Evolutionary conservation across 371 early-diverging fungal species (phyloP), one percentile per base, ranked within the genome.

Genomic region (Astathelohania contejeani): DNA sequence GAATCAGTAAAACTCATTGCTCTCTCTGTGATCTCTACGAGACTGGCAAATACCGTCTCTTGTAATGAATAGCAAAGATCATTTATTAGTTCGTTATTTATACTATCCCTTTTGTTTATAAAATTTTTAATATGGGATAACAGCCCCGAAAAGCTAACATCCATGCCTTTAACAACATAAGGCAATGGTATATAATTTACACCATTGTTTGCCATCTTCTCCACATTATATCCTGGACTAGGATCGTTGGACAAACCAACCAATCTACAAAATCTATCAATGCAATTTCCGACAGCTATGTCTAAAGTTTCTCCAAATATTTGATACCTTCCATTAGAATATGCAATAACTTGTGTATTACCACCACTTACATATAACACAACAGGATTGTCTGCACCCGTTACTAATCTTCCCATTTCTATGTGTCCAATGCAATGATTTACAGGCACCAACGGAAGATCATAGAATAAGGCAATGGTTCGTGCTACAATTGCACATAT

Each of bases 291-390:
- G 43, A 96, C 86, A 1, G 98, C 98, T 59, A 95, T 93, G 69
- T 98, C 98, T 38, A 98, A 74, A 0, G 98, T 90, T 70, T 98
- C 98, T 23, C 98, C 98, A 79, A 95, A 95, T 27, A 98, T 95
- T 29, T 86, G 79, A 71, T 97, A 93, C 48, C 75, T 77, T 19
- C 49, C 45, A 25, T 88, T 82, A 18, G 87, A 80, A 69, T 92
- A 94, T 1, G 92, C 90, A 69, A 98, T 96, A 9, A 98, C 89
- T 74, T 98, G 98, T 0, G 97, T 96, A 71, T 98, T 98, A 29
- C 96, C 97, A n/a, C 98, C 98, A 67, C 87, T 86, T 6, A 90
- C 98, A 72, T 98, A 98, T 4, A 98, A 77, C 14, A 98, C 86
- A 3, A 94, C 86, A 0, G 98, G 98, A 67, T 95, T 87, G 1